These are phyloP conservation scores for Scedosporium dehoogii DNA, from an alignment of 2,329 filamentous ascomycete species.

Conservation along the genomic window DNA sequence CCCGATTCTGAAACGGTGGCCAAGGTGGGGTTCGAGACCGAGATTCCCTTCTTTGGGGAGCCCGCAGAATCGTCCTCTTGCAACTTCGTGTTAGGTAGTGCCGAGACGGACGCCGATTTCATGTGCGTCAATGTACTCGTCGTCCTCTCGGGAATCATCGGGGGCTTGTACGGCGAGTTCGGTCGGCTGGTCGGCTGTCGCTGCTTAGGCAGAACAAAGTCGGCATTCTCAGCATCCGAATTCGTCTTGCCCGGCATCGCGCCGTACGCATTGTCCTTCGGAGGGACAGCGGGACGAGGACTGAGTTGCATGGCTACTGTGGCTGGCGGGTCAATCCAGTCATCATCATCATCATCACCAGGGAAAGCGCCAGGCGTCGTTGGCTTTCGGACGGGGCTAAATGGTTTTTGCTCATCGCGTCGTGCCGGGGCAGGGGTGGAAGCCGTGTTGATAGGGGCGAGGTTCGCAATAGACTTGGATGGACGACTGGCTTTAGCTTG, in stretches of 20 bases:
- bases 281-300: conserved; percentile 1
- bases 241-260: neutral
- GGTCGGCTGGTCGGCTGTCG: conserved; percentile 20
- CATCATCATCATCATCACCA: conserved; percentile 40
- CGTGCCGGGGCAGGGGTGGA: conserved; percentile 17
- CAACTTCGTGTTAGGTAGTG: conserved; percentile 13
- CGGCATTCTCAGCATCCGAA: neutral
- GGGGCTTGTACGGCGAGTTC: conserved; percentile 26
- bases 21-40: conserved; percentile 46
- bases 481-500: conserved; percentile 36
- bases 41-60: conserved; percentile 48
- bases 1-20: conserved; percentile 35
- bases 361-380: conserved; percentile 52
- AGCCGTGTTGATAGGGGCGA: conserved; percentile 16
- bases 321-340: conserved; percentile 51
- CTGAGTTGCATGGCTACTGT: conserved; percentile 10
- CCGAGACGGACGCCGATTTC: conserved; percentile 56
- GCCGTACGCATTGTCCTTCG: neutral
- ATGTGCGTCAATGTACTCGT: conserved; percentile 35
- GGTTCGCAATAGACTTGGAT: conserved; percentile 36
- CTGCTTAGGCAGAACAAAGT: conserved; percentile 31
- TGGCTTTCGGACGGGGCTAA: conserved; percentile 26
- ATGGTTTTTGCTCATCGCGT: conserved; percentile 15
- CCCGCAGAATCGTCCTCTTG: conserved; percentile 21
- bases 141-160: conserved; percentile 18